Percentiles rank a stretch among this genome's conserved stretches.
phyloP scores from a whole-genome alignment of 495 filamentous ascomycete genomes.

The Sordaria brevicollis region DNA sequence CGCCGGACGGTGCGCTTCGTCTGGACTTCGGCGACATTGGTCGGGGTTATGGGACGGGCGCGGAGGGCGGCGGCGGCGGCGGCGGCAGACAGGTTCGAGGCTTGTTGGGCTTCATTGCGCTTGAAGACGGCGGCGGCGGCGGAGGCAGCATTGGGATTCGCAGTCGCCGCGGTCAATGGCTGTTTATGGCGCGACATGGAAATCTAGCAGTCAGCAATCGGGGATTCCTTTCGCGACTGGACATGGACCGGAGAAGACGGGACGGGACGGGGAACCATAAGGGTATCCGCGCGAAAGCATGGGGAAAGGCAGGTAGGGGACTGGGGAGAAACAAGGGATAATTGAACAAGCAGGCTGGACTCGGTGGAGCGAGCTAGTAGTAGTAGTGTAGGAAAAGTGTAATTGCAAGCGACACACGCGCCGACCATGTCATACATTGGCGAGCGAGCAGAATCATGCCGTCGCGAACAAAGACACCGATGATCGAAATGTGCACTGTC shows the following conservation, averaged over 20 bases:
- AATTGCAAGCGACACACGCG: background rate
- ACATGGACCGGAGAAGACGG: background rate
- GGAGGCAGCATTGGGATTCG: slow-evolving; percentile 59
- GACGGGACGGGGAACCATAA: background rate
- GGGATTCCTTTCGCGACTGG: slow-evolving; percentile 2
- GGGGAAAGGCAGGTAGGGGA: background rate
- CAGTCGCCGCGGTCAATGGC: slow-evolving; percentile 49
- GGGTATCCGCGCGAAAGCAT: background rate
- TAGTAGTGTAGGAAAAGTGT: background rate
- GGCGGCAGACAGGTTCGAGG: slow-evolving; percentile 59
- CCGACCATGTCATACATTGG: background rate
- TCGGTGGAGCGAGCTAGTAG: background rate
- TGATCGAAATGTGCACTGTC: background rate
- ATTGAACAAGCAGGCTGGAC: slow-evolving; percentile 1
- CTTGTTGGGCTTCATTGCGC: slow-evolving; percentile 34
- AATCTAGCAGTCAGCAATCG: slow-evolving; percentile 8
- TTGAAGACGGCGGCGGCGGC: slow-evolving; percentile 77
- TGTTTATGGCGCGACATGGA: slow-evolving; percentile 17
- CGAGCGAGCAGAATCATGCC: background rate
- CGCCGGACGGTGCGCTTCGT: slow-evolving; percentile 77
- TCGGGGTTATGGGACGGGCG: slow-evolving; percentile 64
- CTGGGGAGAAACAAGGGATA: background rate
- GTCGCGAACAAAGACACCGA: background rate
- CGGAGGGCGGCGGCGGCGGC: slow-evolving; percentile 78
- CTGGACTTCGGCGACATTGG: slow-evolving; percentile 66